Evolutionary conservation across 2,329 filamentous ascomycete genomes (phyloP).

Genomic region (Talaromyces sp.): DNA sequence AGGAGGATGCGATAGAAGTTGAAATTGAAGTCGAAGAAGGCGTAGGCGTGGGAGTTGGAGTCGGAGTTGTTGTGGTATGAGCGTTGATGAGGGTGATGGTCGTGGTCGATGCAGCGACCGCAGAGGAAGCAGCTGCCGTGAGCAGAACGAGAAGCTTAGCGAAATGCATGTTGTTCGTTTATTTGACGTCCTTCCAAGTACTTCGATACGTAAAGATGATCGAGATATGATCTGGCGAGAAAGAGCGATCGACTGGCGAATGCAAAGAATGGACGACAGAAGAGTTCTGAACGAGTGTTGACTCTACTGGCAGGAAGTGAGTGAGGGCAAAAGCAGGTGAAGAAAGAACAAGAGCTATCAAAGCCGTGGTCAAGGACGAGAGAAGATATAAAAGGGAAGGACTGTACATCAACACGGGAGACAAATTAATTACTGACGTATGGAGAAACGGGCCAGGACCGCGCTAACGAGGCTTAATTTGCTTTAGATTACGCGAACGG

Average conservation of each 20-base stretch:
- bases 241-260: constrained; percentile 8
- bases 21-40: constrained; percentile 3
- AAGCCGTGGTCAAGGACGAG: neutral
- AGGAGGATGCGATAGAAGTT: neutral
- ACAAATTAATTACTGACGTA: constrained; percentile 4
- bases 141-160: constrained; percentile 32
- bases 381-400: neutral
- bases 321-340: neutral
- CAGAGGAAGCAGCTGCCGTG: constrained; percentile 23
- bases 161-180: constrained; percentile 31
- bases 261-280: constrained; percentile 15
- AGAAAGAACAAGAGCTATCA: neutral
- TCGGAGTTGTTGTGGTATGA: constrained; percentile 20
- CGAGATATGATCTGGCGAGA: constrained; percentile 2
- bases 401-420: neutral
- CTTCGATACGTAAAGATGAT: neutral
- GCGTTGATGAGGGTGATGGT: constrained; percentile 28
- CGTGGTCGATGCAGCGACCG: constrained; percentile 27
- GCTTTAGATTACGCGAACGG: neutral
- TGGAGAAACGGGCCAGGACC: constrained; percentile 1
- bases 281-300: constrained; percentile 7
- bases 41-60: constrained; percentile 18
- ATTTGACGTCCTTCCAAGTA: no score
- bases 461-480: neutral
- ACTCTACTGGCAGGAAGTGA: neutral